phyloP scores from a whole-genome alignment of 164 flowering plant species.

The Cinnamomum chago region DNA sequence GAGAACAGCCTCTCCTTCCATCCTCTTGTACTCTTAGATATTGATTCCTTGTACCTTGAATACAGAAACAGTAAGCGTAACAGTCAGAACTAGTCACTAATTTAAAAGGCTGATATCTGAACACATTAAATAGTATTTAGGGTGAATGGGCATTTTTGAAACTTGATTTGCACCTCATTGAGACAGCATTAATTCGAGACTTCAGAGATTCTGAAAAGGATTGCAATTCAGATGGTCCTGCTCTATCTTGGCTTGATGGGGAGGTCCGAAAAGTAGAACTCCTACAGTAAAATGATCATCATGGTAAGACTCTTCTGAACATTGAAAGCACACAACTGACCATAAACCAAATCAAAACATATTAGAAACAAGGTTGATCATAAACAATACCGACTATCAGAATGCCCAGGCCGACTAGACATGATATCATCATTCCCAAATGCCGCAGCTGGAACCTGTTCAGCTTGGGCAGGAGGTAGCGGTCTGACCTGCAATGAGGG shows the following conservation, averaged over 20 bases:
- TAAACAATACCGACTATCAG: constrained; percentile 35
- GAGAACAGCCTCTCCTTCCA: constrained; percentile 75
- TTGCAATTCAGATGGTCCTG: constrained; percentile 86
- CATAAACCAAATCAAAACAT: neutral
- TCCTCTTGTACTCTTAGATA: constrained; percentile 73
- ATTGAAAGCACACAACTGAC: neutral
- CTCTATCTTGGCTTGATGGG: constrained; percentile 46
- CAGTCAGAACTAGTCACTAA: neutral
- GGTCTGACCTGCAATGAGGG: constrained; percentile 22
- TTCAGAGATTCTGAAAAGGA: constrained; percentile 73
- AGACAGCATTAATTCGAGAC: constrained; percentile 64
- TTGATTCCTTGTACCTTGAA: constrained; percentile 61
- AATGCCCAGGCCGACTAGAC: constrained; percentile 24
- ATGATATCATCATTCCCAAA: constrained; percentile 31
- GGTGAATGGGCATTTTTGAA: neutral
- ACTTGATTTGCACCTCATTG: constrained; percentile 44
- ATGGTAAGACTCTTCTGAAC: neutral
- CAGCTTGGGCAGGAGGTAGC: constrained; percentile 30
- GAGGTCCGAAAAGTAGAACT: constrained; percentile 44
- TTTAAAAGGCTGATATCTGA: too few species aligned
- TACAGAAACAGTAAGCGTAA: neutral
- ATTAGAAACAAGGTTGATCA: constrained; percentile 5
- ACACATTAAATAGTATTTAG: neutral
- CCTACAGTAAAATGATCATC: constrained; percentile 16
- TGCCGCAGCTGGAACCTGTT: constrained; percentile 35